Percentiles rank a stretch among this genome's conserved stretches.
Conservation (phyloP, 495 filamentous ascomycete genomes). For the Penicillium arizonense region DNA sequence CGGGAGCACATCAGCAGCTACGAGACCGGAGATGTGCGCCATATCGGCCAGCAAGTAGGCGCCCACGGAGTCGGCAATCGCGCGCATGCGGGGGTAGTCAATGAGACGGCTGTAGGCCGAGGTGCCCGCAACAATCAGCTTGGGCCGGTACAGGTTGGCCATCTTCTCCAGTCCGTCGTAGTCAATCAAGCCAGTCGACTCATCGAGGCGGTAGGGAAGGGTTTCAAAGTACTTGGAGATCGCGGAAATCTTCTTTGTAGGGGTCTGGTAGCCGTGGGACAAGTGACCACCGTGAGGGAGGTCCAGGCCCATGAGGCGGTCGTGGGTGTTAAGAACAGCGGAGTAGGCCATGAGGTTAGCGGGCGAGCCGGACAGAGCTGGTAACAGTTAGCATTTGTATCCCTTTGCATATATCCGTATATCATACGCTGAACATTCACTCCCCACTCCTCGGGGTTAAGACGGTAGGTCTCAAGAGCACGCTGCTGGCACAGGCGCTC, state of each 20-base stretch:
- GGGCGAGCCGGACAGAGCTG: conserved; percentile 91
- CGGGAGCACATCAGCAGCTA: conserved; percentile 86
- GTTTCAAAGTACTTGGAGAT: conserved; percentile 99
- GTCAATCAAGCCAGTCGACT: conserved; percentile 89
- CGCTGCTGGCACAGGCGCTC: conserved; percentile 87
- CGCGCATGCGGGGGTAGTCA: conserved; percentile 85
- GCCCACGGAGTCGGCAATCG: conserved; percentile 84
- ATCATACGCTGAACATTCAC: conserved; percentile 92
- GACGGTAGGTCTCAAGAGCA: conserved; percentile 80
- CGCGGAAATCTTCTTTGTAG: conserved; percentile 96
- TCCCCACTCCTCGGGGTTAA: conserved; percentile 87
- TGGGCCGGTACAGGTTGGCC: conserved; percentile 84
- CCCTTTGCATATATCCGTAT: neutral
- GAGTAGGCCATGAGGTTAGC: conserved; percentile 97
- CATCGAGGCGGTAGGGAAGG: conserved; percentile 87
- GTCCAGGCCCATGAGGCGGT: conserved; percentile 95
- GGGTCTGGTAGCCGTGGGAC: conserved; percentile 96
- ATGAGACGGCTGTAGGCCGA: conserved; percentile 94
- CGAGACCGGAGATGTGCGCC: conserved; percentile 95
- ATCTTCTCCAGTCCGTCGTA: conserved; percentile 85
- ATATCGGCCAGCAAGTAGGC: conserved; percentile 94
- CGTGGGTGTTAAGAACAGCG: conserved; percentile 85
- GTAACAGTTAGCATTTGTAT: conserved; percentile 15
- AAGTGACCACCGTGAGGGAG: conserved; percentile 95
- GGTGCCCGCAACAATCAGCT: conserved; percentile 91